Base-by-base conservation (phyloP, 108 stramenopile species). In the Skeletonema potamos region DNA sequence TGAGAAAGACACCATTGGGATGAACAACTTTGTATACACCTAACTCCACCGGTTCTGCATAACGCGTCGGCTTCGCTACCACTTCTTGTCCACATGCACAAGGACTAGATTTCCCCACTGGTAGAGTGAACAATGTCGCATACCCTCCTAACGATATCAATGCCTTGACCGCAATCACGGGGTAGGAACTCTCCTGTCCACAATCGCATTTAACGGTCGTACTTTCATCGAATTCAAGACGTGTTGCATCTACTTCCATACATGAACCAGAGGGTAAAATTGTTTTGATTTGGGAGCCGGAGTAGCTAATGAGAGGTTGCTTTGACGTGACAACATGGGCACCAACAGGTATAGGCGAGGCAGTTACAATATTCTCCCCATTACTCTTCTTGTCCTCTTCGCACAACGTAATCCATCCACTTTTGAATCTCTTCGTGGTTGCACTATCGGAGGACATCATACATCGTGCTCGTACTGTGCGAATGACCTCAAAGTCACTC, bases 171-270 rank as follows among this genome's bases (percentile, higher is more conserved):
- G 77, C 69, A 9, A 71, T 65, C 1, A 57, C 44, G 56, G 46
- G 41, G 22, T 59, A 43, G 48, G 43, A 48, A 17, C 27, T 48
- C 5, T 77, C 70, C 34, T 58, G 29, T 6, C 73, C 73, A 26
- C 73, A 73, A 32, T 44, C 59, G 13, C 26, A 58, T 15, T 65
- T 15, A 2, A 46, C 9, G 13, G 28, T 30, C 24, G 43, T 44
- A 24, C 24, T 64, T 9, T 72, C 77, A 37, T 68, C 77, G 28
- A 72, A 72, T 48, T 72, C 71, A 20, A 79, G 60, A 55, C 71
- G 64, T 6, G 77, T 79, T 11, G 70, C 43, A 22, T 72, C 77
- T 7, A 79, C 71, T 57, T 79, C 77, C n/a, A 79, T 60, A 34
- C 64, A 72, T 12, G 71, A 66, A 6, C 67, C 66, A 36, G 54